Conservation (phyloP, 2,329 filamentous ascomycete genomes). For the Tolypocladium sp. region DNA sequence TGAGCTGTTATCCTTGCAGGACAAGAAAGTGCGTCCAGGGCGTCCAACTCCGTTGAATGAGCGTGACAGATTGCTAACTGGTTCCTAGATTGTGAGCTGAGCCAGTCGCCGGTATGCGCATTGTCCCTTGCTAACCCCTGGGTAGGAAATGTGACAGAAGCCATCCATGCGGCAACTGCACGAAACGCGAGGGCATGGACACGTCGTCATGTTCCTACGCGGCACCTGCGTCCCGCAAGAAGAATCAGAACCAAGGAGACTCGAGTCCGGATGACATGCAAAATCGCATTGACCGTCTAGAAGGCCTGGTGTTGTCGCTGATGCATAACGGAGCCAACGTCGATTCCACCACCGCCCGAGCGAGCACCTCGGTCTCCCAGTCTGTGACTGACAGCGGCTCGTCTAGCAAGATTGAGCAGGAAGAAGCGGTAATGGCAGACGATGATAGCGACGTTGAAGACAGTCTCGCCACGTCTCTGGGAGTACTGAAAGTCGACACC, state of each 20-base stretch:
- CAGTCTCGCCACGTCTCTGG: conserved; percentile 61
- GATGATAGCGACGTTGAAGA: conserved; percentile 64
- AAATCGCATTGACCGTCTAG: conserved; percentile 90
- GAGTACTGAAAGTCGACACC: conserved; percentile 71
- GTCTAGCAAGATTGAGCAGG: conserved; percentile 41
- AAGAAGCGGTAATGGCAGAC: conserved; percentile 45
- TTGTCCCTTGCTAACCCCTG: neutral
- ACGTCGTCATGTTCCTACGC: conserved; percentile 80
- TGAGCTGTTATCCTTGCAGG: conserved; percentile 86
- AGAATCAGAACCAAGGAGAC: conserved; percentile 54
- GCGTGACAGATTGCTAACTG: conserved; percentile 7
- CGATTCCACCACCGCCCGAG: conserved; percentile 26
- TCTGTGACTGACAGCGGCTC: conserved; percentile 33
- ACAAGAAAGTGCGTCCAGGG: conserved; percentile 65
- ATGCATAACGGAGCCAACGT: conserved; percentile 74
- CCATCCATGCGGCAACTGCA: conserved; percentile 88
- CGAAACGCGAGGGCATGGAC: conserved; percentile 79
- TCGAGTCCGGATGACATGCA: conserved; percentile 89
- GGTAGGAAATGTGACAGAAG: conserved; percentile 83
- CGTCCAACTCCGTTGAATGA: neutral
- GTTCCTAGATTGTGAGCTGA: conserved; percentile 26
- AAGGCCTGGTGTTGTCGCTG: conserved; percentile 81
- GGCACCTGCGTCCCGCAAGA: conserved; percentile 60
- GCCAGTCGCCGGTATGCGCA: neutral
- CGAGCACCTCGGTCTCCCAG: conserved; percentile 23